Percentiles rank a stretch among this genome's conserved stretches.
phyloP scores from a whole-genome alignment of 768 basidiomycete genomes.

The Mycena venus region DNA sequence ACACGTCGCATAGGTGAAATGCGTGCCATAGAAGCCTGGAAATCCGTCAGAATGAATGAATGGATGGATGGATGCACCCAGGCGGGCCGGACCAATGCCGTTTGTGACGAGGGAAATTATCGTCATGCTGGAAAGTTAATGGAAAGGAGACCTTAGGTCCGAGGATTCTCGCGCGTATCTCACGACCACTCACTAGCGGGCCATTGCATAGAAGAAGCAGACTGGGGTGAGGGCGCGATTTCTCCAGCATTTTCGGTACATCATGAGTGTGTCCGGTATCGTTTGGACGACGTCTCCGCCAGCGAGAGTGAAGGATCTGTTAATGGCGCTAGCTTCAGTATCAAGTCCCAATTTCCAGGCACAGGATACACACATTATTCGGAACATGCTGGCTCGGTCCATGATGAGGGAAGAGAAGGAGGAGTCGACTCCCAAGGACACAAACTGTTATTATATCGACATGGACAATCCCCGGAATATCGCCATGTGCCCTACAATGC shows the following conservation, averaged over 20 bases:
- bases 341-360: background rate
- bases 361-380: conserved; percentile 11
- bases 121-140: background rate
- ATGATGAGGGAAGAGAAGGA: background rate
- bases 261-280: conserved; percentile 4
- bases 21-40: conserved; percentile 15
- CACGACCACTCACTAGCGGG: conserved; percentile 14
- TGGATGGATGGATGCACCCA: too few relatives aligned
- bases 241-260: conserved; percentile 29
- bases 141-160: background rate
- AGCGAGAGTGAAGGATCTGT: conserved; percentile 26
- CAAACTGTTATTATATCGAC: background rate
- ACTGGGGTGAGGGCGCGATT: conserved; percentile 14
- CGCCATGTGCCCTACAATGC: background rate
- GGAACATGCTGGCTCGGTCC: conserved; percentile 14
- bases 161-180: background rate
- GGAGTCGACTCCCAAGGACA: background rate
- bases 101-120: conserved; percentile 24
- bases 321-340: background rate
- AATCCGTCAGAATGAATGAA: background rate
- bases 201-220: conserved; percentile 28
- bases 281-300: conserved; percentile 32
- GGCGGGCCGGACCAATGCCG: conserved; percentile 12
- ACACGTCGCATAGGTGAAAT: conserved; percentile 22
- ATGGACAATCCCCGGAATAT: background rate